These are phyloP conservation scores for Ophiostoma populinum DNA, from an alignment of 2,329 filamentous ascomycete genomes.

Conservation along the genomic window DNA sequence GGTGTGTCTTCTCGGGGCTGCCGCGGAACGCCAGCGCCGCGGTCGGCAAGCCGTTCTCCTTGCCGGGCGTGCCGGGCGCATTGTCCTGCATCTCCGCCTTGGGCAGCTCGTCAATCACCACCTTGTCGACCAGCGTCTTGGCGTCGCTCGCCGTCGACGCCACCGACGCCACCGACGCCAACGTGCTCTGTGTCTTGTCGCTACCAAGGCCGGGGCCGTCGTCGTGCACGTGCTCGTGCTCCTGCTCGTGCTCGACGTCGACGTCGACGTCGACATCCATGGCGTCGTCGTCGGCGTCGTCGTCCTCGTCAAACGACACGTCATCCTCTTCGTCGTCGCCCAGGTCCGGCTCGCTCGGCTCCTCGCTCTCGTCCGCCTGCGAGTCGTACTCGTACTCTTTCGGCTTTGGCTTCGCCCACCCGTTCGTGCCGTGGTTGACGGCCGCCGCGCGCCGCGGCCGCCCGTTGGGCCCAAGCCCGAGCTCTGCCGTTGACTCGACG, in stretches of 20 bases:
- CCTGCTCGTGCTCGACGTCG: slow-evolving; percentile 34
- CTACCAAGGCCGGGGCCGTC: slow-evolving; percentile 36
- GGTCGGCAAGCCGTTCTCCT: slow-evolving; percentile 12
- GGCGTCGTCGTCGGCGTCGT: slow-evolving; percentile 38
- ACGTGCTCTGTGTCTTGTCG: slow-evolving; percentile 36
- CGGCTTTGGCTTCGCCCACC: slow-evolving; percentile 24
- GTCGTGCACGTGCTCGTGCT: too few relatives aligned
- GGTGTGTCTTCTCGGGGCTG: slow-evolving; percentile 39
- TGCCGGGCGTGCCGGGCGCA: slow-evolving; percentile 9
- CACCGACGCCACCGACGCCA: slow-evolving; percentile 36
- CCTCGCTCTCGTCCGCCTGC: slow-evolving; percentile 24
- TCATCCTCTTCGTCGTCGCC: slow-evolving; percentile 53
- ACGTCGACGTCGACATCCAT: slow-evolving; percentile 36
- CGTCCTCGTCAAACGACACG: slow-evolving; percentile 31
- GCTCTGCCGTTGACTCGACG: slow-evolving; percentile 6
- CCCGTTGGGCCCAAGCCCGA: slow-evolving; percentile 28
- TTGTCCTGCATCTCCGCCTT: neutral
- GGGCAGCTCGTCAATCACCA: neutral
- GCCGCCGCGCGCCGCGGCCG: slow-evolving; percentile 34
- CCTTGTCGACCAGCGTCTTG: neutral
- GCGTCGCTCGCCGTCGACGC: slow-evolving; percentile 28
- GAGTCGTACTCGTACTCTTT: slow-evolving; percentile 33
- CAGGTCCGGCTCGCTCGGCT: slow-evolving; percentile 56
- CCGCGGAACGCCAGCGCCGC: slow-evolving; percentile 39
- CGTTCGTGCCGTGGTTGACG: slow-evolving; percentile 30